Evolutionary conservation across 2,329 filamentous ascomycete species (phyloP).

Genomic region (Fusarium torulosum): DNA sequence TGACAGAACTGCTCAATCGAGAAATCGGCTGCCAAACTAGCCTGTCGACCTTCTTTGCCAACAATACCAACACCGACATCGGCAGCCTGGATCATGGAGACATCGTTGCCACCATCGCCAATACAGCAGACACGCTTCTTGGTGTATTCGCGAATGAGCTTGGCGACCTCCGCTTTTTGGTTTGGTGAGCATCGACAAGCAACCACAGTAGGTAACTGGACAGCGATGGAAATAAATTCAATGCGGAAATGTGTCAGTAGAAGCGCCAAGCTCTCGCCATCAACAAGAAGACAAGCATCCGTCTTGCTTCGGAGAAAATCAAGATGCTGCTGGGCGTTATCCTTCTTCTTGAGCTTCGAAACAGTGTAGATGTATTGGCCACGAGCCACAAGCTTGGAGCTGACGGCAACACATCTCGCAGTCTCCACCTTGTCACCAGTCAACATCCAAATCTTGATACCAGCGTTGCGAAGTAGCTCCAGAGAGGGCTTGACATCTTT

Average conservation of each 20-base stretch:
- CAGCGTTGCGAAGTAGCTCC: conserved; percentile 94
- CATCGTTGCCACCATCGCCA: conserved; percentile 97
- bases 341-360: conserved; percentile 83
- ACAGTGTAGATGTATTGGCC: conserved; percentile 98
- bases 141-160: conserved; percentile 89
- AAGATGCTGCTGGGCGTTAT: conserved; percentile 87
- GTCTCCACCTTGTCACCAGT: conserved; percentile 99
- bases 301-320: conserved; percentile 90
- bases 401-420: conserved; percentile 94
- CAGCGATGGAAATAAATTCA: conserved; percentile 89
- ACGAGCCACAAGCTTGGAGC: conserved; percentile 90
- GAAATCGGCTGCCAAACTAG: conserved; percentile 94
- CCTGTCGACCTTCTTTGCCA: conserved; percentile 96
- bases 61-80: conserved; percentile 98
- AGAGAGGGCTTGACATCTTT: conserved; percentile 95
- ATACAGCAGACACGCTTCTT: conserved; percentile 98
- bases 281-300: conserved; percentile 89
- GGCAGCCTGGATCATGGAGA: conserved; percentile 98
- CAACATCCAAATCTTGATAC: conserved; percentile 99
- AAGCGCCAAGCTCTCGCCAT: conserved; percentile 88
- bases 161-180: conserved; percentile 94
- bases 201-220: conserved; percentile 89
- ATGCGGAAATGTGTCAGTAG: conserved; percentile 85
- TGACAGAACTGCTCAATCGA: conserved; percentile 96
- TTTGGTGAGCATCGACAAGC: conserved; percentile 97